These are phyloP conservation scores for Boletus subparvulus DNA, from an alignment of 768 basidiomycete species.

Conservation along the genomic window DNA sequence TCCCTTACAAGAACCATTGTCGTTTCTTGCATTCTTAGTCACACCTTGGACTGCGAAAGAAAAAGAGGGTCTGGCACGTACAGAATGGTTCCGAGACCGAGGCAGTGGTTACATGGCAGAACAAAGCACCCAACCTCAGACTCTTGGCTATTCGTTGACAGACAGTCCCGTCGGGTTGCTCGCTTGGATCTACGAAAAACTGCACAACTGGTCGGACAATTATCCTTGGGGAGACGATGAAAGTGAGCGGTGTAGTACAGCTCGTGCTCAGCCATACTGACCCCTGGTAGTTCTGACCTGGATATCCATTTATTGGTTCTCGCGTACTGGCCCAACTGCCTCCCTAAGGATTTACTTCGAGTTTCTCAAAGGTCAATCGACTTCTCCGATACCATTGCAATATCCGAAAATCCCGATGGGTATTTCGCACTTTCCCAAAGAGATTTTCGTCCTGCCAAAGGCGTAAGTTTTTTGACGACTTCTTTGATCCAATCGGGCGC, in stretches of 20 bases:
- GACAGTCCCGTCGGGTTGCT: slow-evolving; percentile 59
- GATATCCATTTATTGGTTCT: slow-evolving; percentile 61
- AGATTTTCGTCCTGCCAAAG: slow-evolving; percentile 37
- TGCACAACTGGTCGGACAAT: slow-evolving; percentile 47
- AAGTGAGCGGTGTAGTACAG: slow-evolving; percentile 30
- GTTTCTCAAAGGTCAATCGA: background rate
- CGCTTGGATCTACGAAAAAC: slow-evolving; percentile 55
- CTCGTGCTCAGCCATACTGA: background rate
- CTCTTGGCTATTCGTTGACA: slow-evolving; percentile 51
- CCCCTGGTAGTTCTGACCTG: slow-evolving; percentile 50
- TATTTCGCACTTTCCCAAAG: slow-evolving; percentile 52
- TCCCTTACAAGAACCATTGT: slow-evolving; percentile 24
- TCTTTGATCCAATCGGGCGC: background rate
- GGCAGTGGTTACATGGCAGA: slow-evolving; percentile 33
- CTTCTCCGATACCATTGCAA: rapidly evolving
- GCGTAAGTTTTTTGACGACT: slow-evolving; percentile 32
- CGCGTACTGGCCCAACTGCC: slow-evolving; percentile 56
- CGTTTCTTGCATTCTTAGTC: slow-evolving; percentile 29
- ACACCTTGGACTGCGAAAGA: slow-evolving; percentile 31
- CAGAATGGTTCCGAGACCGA: slow-evolving; percentile 13
- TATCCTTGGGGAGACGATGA: slow-evolving; percentile 62
- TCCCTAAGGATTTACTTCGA: slow-evolving; percentile 63
- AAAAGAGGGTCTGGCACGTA: slow-evolving; percentile 20
- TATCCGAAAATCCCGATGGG: slow-evolving; percentile 44
- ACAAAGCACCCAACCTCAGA: slow-evolving; percentile 49